Evolutionary conservation across 345 rosid genomes (phyloP), one percentile per base, ranked within the genome.

Genomic region (Ceriops decandra): DNA sequence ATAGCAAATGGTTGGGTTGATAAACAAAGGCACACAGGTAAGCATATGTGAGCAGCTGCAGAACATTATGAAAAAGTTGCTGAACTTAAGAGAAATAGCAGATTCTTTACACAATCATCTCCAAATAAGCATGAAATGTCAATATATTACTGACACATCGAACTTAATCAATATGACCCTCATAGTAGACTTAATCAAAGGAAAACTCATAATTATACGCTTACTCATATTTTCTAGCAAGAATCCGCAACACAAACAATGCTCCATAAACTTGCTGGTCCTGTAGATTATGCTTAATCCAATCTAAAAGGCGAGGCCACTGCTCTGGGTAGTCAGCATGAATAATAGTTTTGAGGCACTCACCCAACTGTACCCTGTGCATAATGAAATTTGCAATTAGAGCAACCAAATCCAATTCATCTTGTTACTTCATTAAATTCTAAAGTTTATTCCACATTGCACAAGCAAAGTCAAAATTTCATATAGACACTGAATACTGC

Each of bases 311-410:
- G 57, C 68, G 89, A 1, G 98, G 96, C 99, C 99, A 95, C 81
- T 92, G 98, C 82, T 95, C 99, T 0, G 99, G 99, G 78, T 95
- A 95, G 84, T 95, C 99, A 60, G 92, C 86, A 76, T 89, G 92
- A 31, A 95, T 87, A 62, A 95, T 85, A 11, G 98, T 95, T 83
- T 95, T 95, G 51, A 95, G 89, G 83, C 95, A 87, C 82, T 95
- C 99, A 46, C 99, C 99, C 82, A 95, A 75, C 78, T 95, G 99
- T 47, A 88, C 92, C 83, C 99, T 95, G 80, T 33, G 68, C 13
- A 79, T 32, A n/a, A 63, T 5, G 26, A 17, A n/a, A 35, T 64
- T 49, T 54, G 16, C 33, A 32, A 35, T 63, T 17, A 58, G 46
- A 64, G 52, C 58, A 63, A 42, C 26, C 33, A 57, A n/a, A 58